These are phyloP conservation scores for Candida dendrica DNA, from an alignment of 805 yeast species.

Conservation along the genomic window DNA sequence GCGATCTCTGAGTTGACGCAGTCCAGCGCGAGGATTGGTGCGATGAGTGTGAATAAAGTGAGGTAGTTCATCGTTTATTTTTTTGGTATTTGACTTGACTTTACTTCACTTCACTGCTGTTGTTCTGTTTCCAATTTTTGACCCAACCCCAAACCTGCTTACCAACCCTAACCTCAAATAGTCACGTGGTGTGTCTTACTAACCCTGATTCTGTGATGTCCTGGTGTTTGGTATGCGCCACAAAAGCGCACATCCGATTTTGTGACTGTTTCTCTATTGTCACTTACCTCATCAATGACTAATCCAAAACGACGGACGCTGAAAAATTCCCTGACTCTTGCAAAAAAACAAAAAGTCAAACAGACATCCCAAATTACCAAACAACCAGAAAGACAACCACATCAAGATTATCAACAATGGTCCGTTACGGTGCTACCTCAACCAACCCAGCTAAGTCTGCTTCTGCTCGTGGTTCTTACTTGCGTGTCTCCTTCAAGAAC, in stretches of 20 bases:
- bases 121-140: no score
- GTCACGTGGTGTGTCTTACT: no score
- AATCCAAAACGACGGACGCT: background rate
- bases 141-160: no score
- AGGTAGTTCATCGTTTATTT: background rate
- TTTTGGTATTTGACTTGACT: no score
- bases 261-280: no score
- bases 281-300: background rate
- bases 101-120: no score
- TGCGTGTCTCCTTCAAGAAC: constrained; percentile 99
- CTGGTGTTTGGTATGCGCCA: background rate
- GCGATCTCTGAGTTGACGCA: constrained; percentile 2
- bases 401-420: constrained; percentile 45
- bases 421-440: constrained; percentile 99
- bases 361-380: background rate
- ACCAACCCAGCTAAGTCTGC: constrained; percentile 99
- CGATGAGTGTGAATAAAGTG: background rate
- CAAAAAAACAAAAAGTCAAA: background rate
- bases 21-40: background rate
- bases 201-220: no score
- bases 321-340: background rate
- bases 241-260: background rate
- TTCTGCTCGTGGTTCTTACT: constrained; percentile 98
- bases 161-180: no score
- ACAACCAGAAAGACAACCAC: background rate